Conservation (phyloP, 805 yeast species). For the Suhomyces sp. region DNA sequence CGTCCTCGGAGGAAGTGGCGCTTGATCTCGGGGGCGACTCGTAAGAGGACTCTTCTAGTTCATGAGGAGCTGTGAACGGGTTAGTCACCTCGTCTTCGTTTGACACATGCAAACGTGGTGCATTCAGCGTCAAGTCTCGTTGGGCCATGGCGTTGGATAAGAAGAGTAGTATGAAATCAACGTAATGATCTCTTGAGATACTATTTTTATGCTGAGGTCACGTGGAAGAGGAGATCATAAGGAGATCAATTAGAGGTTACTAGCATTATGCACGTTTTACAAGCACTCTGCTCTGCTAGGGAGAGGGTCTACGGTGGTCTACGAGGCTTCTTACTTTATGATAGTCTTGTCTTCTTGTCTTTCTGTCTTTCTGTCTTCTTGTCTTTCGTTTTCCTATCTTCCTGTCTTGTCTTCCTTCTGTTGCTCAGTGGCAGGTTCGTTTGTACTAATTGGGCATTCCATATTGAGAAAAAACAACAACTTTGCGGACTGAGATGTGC, state of each 20-base stretch:
- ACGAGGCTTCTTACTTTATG: too few relatives aligned
- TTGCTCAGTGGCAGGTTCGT: neutral
- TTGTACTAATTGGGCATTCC: neutral
- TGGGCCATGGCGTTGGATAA: constrained; percentile 13
- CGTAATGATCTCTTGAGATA: neutral
- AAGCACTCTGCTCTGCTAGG: too few relatives aligned
- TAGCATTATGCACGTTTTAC: too few relatives aligned
- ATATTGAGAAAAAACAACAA: neutral
- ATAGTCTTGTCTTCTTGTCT: too few relatives aligned
- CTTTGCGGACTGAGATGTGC: neutral
- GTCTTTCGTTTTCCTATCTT: too few relatives aligned
- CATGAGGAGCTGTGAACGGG: constrained; percentile 12
- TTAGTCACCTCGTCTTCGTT: constrained; percentile 7
- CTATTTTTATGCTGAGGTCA: neutral
- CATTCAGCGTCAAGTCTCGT: constrained; percentile 35
- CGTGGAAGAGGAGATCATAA: neutral
- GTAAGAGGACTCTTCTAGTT: constrained; percentile 8
- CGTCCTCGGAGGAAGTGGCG: constrained; percentile 11
- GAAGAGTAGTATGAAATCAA: neutral
- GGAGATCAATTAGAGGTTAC: too few relatives aligned
- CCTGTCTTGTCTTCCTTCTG: neutral
- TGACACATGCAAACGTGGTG: constrained; percentile 9
- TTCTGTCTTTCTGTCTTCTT: too few relatives aligned
- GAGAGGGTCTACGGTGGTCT: too few relatives aligned
- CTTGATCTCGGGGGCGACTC: constrained; percentile 10